Evolutionary conservation across 164 flowering plant species (phyloP).

Genomic region (Brasenia schreberi): DNA sequence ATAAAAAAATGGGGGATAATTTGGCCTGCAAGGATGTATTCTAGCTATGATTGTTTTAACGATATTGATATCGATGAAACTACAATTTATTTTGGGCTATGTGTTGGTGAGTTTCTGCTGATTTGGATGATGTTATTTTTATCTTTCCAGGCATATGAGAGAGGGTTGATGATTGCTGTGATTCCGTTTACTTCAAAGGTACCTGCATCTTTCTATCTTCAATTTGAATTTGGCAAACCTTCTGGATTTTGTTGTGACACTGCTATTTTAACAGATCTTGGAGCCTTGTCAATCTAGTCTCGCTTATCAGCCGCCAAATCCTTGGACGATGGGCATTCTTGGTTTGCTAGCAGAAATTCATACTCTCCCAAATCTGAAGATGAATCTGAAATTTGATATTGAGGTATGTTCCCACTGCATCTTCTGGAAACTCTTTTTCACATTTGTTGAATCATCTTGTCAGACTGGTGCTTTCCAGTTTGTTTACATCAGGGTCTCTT

Average conservation of each 20-base stretch:
- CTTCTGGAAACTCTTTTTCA: not conserved
- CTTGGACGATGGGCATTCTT: conserved; percentile 97
- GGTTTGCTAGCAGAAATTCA: conserved; percentile 86
- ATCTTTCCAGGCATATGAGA: conserved; percentile 75
- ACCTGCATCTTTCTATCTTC: conserved; percentile 2
- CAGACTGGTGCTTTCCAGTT: not conserved
- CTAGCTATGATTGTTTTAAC: no score
- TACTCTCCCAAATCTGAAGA: conserved; percentile 87
- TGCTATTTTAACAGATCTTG: conserved; percentile 34
- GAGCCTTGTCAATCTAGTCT: conserved; percentile 85
- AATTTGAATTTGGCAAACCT: not conserved
- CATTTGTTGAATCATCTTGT: not conserved
- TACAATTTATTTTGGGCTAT: no score
- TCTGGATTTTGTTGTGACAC: not conserved
- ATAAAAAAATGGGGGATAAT: no score
- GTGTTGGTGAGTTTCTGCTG: not conserved
- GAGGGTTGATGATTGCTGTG: conserved; percentile 93
- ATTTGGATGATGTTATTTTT: not conserved
- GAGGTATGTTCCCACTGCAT: conserved; percentile 21
- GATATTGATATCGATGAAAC: no score
- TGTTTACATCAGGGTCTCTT: not conserved
- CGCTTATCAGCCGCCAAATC: conserved; percentile 94
- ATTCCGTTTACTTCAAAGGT: conserved; percentile 99
- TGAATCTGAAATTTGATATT: conserved; percentile 97
- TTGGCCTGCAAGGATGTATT: no score